Evolutionary conservation across 2,329 filamentous ascomycete species (phyloP), one percentile per base, ranked within the genome.

Genomic region (Tolypocladium album): DNA sequence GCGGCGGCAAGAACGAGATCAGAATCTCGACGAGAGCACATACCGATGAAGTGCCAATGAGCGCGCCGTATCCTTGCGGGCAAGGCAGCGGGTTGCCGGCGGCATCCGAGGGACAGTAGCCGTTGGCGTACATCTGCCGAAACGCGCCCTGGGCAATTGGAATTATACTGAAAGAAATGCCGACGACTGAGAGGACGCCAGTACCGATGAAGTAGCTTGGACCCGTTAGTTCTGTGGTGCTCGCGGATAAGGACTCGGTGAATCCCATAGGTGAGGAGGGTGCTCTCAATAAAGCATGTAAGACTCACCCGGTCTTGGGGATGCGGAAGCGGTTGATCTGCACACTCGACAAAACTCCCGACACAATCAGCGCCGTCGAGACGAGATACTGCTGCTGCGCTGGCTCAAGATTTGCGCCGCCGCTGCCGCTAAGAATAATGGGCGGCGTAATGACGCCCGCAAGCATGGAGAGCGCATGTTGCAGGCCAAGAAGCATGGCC

Each of bases 301-400:
- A 11, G 12, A 71, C 78, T 66, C 66, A 82, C 73, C 78, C 78
- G 0, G 89, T 90, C 64, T 82, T 83, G 64, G 79, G 82, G 66
- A 94, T 85, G 66, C 87, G 88, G 62, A 94, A 88, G 7, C 88
- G 80, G 0, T 88, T 89, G 64, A 94, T 92, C 68, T 95, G 90
- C 22, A 94, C 78, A 7, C 83, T 78, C 1, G 88, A 90, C 31
- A 93, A 79, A 50, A 90, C 79, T 36, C 89, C 90, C 3, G 88
- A 90, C 5, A 92, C 88, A 64, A 95, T 92, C 60, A 92, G 76
- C 0, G 88, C 85, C 0, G 88, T 88, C 6, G 88, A 92, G 7
- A 92, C 88, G 2, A 92, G 83, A 68, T 95, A 94, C 67, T 91
- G 87, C 63, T 88, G 83, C 56, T 86, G 75, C 0, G 79, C 79